These are phyloP conservation scores for Rosellinia necatrix DNA, from an alignment of 2,329 filamentous ascomycete genomes.

Conservation along the genomic window DNA sequence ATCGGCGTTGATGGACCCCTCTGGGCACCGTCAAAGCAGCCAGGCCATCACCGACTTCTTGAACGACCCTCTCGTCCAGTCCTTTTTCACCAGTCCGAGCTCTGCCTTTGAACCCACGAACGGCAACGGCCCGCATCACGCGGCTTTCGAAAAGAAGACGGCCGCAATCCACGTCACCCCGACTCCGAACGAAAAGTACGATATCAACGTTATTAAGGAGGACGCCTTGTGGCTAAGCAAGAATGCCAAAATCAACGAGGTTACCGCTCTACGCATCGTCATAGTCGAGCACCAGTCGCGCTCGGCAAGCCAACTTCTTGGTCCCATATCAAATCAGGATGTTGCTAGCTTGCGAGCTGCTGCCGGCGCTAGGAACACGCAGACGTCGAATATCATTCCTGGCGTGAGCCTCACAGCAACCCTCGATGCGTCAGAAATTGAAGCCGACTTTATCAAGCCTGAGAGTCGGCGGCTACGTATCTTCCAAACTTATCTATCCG, in stretches of 20 bases:
- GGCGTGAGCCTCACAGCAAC: conserved; percentile 53
- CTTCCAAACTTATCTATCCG: conserved; percentile 71
- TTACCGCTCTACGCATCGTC: conserved; percentile 78
- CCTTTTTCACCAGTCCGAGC: conserved; percentile 70
- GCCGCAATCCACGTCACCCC: conserved; percentile 84
- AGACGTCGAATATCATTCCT: conserved; percentile 61
- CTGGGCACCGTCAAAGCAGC: conserved; percentile 58
- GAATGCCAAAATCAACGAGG: conserved; percentile 76
- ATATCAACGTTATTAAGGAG: conserved; percentile 79
- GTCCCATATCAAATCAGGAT: conserved; percentile 78
- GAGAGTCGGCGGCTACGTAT: conserved; percentile 69
- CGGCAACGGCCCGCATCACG: conserved; percentile 63
- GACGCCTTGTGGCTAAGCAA: conserved; percentile 87
- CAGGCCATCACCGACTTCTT: conserved; percentile 70
- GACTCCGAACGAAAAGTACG: conserved; percentile 67
- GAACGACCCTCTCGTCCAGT: conserved; percentile 68
- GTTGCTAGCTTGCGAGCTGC: conserved; percentile 75
- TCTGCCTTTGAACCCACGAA: conserved; percentile 66
- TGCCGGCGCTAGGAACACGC: conserved; percentile 65
- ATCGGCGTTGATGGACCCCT: conserved; percentile 60
- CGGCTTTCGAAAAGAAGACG: conserved; percentile 80
- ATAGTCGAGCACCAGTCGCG: conserved; percentile 84
- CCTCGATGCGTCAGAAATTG: conserved; percentile 59
- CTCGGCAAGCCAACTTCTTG: conserved; percentile 71
- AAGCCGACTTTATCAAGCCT: conserved; percentile 64